Evolutionary conservation across 169 alveolate genomes (phyloP).

Genomic region (Eimeria sp.): DNA sequence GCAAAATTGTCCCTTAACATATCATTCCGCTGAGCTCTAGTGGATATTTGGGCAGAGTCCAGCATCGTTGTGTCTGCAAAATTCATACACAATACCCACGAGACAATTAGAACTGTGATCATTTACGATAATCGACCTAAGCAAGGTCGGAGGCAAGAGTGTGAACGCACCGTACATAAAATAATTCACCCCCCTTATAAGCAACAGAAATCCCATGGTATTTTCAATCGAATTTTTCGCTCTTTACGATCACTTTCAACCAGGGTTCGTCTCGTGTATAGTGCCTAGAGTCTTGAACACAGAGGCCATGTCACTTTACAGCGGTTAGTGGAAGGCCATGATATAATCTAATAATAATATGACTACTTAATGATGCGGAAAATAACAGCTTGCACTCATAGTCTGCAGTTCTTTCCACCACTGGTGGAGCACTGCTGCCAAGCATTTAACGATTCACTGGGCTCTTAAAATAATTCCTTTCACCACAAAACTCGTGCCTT

Average conservation of each 20-base stretch:
- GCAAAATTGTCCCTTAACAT: background rate
- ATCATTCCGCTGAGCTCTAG: background rate
- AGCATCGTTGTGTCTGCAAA: background rate
- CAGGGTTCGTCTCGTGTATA: background rate
- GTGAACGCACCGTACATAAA: background rate
- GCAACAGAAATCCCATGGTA: background rate
- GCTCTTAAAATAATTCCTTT: background rate
- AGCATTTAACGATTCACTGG: background rate
- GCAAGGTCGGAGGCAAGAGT: background rate
- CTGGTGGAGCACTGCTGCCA: background rate
- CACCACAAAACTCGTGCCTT: background rate
- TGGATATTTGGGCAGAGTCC: background rate
- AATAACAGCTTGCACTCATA: too few species aligned
- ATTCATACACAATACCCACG: background rate
- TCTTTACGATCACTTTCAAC: background rate
- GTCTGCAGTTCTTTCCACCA: background rate
- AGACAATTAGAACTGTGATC: background rate
- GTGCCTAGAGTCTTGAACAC: background rate
- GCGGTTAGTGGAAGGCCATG: background rate
- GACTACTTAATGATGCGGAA: background rate
- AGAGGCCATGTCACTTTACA: background rate
- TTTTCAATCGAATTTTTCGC: background rate
- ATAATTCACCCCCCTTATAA: background rate
- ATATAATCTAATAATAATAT: background rate
- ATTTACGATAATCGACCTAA: background rate